phyloP scores from a whole-genome alignment of 202 grass and related monocot genomes.

The Schoenoplectus tabernaemontani region DNA sequence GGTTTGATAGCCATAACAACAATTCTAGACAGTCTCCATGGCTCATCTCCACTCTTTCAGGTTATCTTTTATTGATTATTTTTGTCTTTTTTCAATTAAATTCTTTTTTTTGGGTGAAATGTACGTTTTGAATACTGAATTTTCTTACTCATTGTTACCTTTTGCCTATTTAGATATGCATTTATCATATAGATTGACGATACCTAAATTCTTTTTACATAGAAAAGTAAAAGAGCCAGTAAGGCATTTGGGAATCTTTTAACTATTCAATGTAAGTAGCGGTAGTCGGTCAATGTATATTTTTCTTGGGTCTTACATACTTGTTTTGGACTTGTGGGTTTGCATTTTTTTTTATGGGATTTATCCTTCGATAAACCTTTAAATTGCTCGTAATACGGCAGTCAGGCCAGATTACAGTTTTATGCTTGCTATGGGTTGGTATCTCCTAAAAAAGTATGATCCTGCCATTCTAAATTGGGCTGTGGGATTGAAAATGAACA shows the following conservation, averaged over 20 bases:
- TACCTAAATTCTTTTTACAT: too few relatives aligned
- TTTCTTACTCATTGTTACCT: not conserved
- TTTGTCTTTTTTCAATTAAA: not conserved
- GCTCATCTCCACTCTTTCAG: constrained; percentile 55
- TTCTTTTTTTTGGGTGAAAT: not conserved
- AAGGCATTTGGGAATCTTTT: not conserved
- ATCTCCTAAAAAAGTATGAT: not conserved
- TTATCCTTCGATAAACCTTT: not conserved
- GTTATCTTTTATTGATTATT: constrained; percentile 14
- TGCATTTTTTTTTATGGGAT: not conserved
- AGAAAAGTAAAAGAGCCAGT: not conserved
- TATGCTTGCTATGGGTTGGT: not conserved
- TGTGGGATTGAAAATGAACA: not conserved
- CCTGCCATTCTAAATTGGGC: not conserved
- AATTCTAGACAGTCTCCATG: constrained; percentile 49
- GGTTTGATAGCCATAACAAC: constrained; percentile 59
- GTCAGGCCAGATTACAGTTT: not conserved
- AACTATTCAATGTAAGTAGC: not conserved
- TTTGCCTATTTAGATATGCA: not conserved
- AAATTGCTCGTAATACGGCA: not conserved
- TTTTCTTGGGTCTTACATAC: not conserved
- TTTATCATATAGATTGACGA: not conserved
- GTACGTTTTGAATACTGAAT: not conserved
- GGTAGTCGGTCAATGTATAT: not conserved
- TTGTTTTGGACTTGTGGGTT: not conserved